Base-by-base conservation (phyloP, 495 filamentous ascomycete genomes). In the Penicillium ucsense region DNA sequence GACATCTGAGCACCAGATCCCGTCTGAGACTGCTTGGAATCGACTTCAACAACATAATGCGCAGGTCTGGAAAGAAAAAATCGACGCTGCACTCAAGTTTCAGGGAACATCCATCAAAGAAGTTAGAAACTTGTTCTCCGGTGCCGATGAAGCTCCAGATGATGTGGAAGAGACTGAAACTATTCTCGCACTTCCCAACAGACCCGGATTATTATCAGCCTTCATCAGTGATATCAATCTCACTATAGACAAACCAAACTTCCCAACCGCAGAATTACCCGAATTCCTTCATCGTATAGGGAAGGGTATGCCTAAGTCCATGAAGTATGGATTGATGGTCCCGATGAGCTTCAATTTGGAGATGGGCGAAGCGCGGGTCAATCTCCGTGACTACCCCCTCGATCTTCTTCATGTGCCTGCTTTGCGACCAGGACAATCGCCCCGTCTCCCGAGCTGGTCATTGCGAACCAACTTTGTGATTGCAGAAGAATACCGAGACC, bases 401-500 rank as follows among this genome's bases (percentile, higher is more conserved):
- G 92, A 94, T 4, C 69, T 99, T 33, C 57, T 99, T 30, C 94
- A 99, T 63, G 82, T 99, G 32, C 92, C 92, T 6, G 77, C 85
- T 5, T 78, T 91, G 34, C 84, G 86, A 47, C 69, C 84, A 6
- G 84, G 81, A 2, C 92, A 97, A 53, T 85, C 88, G 12, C 75
- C 83, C 27, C 79, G 85, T 47, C 61, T 91, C n/a, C 82, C 87
- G 4, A 86, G 89, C 40, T 79, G 91, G 70, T 86, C 83, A 3
- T 71, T 97, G 51, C 82, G 81, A 49, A 89, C 92, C 5, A 86
- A 99, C 60, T 95, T 99, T 65, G 90, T 99, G 10, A 85, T 99
- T 48, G 94, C 89, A 3, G 92, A 99, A 68, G 94, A 99, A 65
- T 94, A 79, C 52, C 77, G 88, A 42, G 85, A 85, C 32, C 57